Conservation (phyloP, 164 flowering plant species). For the Litsea cubeba region DNA sequence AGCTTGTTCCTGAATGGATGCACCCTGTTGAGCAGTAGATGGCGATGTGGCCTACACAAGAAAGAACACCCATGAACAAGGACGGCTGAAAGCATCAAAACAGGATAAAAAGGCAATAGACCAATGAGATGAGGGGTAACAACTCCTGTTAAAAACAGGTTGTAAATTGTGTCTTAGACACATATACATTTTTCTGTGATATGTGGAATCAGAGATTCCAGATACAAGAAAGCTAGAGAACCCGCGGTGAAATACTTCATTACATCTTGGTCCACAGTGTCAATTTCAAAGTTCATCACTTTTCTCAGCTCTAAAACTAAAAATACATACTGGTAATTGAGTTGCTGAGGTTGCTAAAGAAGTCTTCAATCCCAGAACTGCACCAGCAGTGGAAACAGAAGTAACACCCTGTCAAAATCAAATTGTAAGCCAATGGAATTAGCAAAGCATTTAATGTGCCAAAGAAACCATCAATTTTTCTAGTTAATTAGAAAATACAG, state of each 20-base stretch:
- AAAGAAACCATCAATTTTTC: not conserved
- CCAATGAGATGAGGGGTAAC: not conserved
- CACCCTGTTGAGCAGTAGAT: slow-evolving; percentile 35
- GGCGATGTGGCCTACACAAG: slow-evolving; percentile 32
- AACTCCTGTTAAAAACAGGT: not conserved
- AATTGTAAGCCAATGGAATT: not conserved
- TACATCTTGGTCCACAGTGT: not conserved
- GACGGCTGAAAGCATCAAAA: not conserved
- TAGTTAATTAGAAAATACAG: too few species aligned
- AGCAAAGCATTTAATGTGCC: slow-evolving; percentile 6
- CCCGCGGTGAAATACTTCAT: not conserved
- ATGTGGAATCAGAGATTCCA: not conserved
- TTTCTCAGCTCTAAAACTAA: not conserved
- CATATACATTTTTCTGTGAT: not conserved
- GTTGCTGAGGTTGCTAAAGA: slow-evolving; percentile 47
- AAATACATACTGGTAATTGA: slow-evolving; percentile 48
- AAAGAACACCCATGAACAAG: slow-evolving; percentile 2
- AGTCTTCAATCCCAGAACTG: slow-evolving; percentile 57
- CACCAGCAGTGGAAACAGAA: slow-evolving; percentile 29
- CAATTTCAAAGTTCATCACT: not conserved
- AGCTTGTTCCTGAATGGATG: slow-evolving; percentile 46
- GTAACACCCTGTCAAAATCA: slow-evolving; percentile 46
- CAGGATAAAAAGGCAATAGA: not conserved
- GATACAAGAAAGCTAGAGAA: not conserved
- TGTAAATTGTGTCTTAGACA: not conserved